Evolutionary conservation across 208 protist genomes (phyloP), one percentile per base, ranked within the genome.

Genomic region (Plasmodiophora brassicae): DNA sequence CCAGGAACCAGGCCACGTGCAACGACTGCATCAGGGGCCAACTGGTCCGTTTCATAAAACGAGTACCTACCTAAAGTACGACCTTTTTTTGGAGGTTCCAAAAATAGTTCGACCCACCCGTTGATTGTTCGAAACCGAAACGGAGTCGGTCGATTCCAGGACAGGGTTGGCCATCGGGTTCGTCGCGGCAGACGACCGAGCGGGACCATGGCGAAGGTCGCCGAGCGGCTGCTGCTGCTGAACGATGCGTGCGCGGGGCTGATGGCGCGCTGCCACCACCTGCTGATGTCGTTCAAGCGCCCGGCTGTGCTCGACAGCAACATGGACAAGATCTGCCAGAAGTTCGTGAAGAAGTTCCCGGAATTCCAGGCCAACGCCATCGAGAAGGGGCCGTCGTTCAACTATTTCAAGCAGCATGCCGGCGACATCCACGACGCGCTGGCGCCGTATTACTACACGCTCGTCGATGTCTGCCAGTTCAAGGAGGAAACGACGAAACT

Each of bases 271-370:
- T n/a, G 10, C 20, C 65, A 78, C 41, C 41, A 38, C 41, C n/a
- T n/a, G n/a, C 65, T 78, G 14, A 38, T 78, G n/a, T 78, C 65
- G 10, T 78, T 78, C 65, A 32, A 78, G n/a, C 32, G n/a, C 32
- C 65, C 65, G 5, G 65, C 65, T 38, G 65, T 78, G 10, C 65
- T 78, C 5, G 65, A 78, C n/a, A 78, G 65, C n/a, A 5, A 32
- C 5, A 78, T 78, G 14, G 65, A 78, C 41, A 78, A 78, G 41
- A 32, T 78, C 65, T 78, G 65, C 65, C 65, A 78, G 65, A 78
- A 32, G 41, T 78, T 78, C n/a, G 65, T 78, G n/a, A 78, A 78
- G n/a, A 78, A 78, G n/a, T 78, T 78, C n/a, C 65, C 65, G n/a
- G 65, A 78, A 44, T 78, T 78, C 41, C n/a, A 5, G 41, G 65